phyloP scores from a whole-genome alignment of 495 filamentous ascomycete genomes.

The Penicillium paradoxum region DNA sequence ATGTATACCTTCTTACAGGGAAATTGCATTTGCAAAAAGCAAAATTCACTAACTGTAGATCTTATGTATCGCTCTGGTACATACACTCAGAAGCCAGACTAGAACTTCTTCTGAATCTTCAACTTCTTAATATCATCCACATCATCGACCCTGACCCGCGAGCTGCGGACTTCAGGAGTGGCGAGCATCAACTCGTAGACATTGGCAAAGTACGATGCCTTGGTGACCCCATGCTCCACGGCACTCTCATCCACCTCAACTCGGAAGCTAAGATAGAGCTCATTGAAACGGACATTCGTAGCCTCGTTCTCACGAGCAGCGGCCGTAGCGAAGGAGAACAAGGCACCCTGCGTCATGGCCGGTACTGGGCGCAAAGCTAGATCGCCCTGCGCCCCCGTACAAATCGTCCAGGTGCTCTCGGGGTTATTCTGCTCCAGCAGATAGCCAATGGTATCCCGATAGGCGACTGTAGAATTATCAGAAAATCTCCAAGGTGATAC shows the following conservation, averaged over 20 bases:
- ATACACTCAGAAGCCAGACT: no score
- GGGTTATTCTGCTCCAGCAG: conserved; percentile 31
- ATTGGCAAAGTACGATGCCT: no score
- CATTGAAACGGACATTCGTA: conserved; percentile 39
- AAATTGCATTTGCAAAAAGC: no score
- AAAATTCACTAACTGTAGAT: no score
- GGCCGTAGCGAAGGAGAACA: conserved; percentile 32
- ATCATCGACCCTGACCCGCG: no score
- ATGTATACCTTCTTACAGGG: no score
- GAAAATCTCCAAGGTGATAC: background rate
- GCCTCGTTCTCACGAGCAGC: conserved; percentile 29
- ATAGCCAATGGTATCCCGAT: conserved; percentile 35
- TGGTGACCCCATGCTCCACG: no score
- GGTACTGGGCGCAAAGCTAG: conserved; percentile 21
- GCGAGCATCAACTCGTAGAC: no score
- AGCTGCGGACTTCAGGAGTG: no score
- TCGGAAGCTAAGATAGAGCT: conserved; percentile 29
- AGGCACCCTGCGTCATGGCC: conserved; percentile 32
- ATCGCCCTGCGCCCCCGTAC: conserved; percentile 35
- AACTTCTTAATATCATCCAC: no score
- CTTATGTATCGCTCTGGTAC: no score
- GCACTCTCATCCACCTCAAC: conserved; percentile 17
- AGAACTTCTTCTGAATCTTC: no score
- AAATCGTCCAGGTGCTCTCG: conserved; percentile 32
- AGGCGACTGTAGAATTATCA: conserved; percentile 28